These are phyloP conservation scores for Pelagophyceae sp. DNA, from an alignment of 352 stramenopile genomes.

Conservation along the genomic window DNA sequence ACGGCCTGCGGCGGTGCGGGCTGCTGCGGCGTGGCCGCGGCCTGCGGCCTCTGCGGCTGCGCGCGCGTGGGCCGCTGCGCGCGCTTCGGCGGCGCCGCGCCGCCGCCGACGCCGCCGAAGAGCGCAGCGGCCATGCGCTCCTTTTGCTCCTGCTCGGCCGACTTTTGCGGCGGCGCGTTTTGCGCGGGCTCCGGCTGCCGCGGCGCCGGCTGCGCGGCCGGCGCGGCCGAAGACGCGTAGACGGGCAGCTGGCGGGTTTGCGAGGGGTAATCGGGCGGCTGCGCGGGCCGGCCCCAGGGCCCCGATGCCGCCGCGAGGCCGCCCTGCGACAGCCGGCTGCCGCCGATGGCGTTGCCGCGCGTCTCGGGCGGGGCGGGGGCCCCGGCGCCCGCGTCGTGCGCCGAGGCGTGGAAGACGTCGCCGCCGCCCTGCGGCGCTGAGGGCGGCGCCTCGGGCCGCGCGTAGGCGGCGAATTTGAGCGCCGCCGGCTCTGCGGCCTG, in stretches of 20 bases:
- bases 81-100: neutral
- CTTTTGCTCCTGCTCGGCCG: constrained; percentile 56
- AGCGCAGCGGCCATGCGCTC: constrained; percentile 83
- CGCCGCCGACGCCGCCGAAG: constrained; percentile 80
- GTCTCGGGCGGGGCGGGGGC: too few species aligned
- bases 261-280: too few species aligned
- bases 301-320: constrained; percentile 5
- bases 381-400: too few species aligned
- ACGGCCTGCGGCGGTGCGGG: neutral
- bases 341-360: constrained; percentile 12
- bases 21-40: neutral
- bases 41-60: too few species aligned
- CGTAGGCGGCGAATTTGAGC: constrained; percentile 73
- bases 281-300: neutral
- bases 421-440: neutral
- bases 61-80: too few species aligned
- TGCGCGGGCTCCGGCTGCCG: constrained; percentile 53
- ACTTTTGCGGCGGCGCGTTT: constrained; percentile 63
- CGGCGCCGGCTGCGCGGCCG: constrained; percentile 37
- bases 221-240: neutral
- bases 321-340: neutral
- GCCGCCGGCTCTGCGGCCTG: constrained; percentile 34
- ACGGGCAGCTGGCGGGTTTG: neutral
- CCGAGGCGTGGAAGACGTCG: neutral
- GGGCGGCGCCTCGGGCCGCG: constrained; percentile 52